Percentiles rank a stretch among this genome's conserved stretches.
Evolutionary conservation across 2,329 filamentous ascomycete species (phyloP).

Genomic region (Pyrenophora tritici-repentis): DNA sequence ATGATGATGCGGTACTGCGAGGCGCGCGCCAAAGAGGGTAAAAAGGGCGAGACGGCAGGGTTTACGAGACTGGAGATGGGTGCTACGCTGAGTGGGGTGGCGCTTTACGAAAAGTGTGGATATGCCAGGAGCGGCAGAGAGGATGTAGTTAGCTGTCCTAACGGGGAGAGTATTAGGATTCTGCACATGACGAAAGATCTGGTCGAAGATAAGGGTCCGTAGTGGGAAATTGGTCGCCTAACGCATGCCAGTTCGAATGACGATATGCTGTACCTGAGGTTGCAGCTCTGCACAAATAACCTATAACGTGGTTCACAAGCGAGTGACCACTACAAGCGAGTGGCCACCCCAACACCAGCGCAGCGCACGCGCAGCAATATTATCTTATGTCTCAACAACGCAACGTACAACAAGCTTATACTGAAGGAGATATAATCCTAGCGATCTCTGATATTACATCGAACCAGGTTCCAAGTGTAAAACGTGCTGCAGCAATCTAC

Average conservation of each 20-base stretch:
- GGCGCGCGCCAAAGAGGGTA: constrained; percentile 27
- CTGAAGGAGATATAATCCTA: too few species aligned
- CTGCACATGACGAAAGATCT: constrained; percentile 44
- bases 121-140: constrained; percentile 42
- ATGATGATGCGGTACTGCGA: constrained; percentile 49
- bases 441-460: too few species aligned
- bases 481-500: too few species aligned
- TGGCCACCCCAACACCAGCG: too few species aligned
- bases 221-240: neutral
- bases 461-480: too few species aligned
- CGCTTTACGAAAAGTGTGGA: constrained; percentile 43
- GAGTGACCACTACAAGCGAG: too few species aligned
- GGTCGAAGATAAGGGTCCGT: neutral
- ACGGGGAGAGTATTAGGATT: constrained; percentile 40
- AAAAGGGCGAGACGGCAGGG: constrained; percentile 19
- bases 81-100: constrained; percentile 41
- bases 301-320: too few species aligned
- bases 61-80: constrained; percentile 44
- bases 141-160: constrained; percentile 41
- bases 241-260: neutral
- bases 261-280: neutral
- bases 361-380: too few species aligned
- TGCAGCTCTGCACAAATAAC: neutral
- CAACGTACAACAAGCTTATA: too few species aligned
- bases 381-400: too few species aligned